These are phyloP conservation scores for Mycosarcoma maydis DNA, from an alignment of 1,284 basidiomycete genomes.

Conservation along the genomic window DNA sequence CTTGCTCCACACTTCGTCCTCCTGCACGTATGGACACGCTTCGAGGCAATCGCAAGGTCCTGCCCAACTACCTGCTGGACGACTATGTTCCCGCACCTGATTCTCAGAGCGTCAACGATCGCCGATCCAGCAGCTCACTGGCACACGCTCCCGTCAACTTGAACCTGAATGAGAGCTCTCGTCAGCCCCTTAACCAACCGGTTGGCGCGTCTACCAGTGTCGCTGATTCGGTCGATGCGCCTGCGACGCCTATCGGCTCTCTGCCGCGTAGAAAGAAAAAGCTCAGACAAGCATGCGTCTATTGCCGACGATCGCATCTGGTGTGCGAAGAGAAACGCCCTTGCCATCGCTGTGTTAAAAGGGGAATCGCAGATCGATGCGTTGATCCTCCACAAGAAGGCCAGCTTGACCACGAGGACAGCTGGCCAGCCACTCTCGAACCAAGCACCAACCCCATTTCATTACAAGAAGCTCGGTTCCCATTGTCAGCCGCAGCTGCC, in stretches of 20 bases:
- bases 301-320: slow-evolving; percentile 41
- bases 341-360: slow-evolving; percentile 41
- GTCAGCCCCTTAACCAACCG: not conserved
- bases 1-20: not conserved
- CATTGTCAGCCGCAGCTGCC: not conserved
- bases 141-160: not conserved
- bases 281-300: slow-evolving; percentile 41
- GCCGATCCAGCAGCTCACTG: not conserved
- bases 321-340: slow-evolving; percentile 48
- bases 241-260: slow-evolving; percentile 2
- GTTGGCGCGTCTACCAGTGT: not conserved
- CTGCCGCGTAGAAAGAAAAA: slow-evolving; percentile 41
- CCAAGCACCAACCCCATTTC: slow-evolving; percentile 4
- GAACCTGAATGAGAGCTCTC: slow-evolving; percentile 7
- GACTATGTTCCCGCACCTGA: slow-evolving; percentile 24
- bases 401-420: slow-evolving; percentile 5
- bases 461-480: slow-evolving; percentile 5
- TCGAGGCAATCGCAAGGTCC: slow-evolving; percentile 32
- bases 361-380: slow-evolving; percentile 46
- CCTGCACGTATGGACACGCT: slow-evolving; percentile 16
- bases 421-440: not conserved
- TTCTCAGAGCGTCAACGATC: slow-evolving; percentile 4
- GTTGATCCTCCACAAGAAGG: slow-evolving; percentile 29
- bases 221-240: slow-evolving; percentile 3
- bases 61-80: slow-evolving; percentile 48